Evolutionary conservation across 202 grass and related monocot species (phyloP).

Genomic region (Digitaria exilis): DNA sequence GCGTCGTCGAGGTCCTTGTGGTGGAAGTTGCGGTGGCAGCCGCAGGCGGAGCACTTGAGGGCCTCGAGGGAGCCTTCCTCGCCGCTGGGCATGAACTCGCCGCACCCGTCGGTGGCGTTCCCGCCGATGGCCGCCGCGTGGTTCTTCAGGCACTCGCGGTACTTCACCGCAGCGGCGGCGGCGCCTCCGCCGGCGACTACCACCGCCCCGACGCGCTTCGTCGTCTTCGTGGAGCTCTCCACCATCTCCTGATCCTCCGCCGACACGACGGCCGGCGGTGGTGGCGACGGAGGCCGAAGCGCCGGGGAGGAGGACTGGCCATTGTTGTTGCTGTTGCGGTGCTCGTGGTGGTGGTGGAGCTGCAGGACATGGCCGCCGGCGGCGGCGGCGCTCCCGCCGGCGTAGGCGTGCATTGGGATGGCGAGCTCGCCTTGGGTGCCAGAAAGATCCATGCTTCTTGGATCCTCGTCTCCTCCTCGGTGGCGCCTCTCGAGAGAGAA

Average conservation of each 20-base stretch:
- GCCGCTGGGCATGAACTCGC: conserved; percentile 98
- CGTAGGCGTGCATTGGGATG: conserved; percentile 78
- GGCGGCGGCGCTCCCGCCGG: not conserved
- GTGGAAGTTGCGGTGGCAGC: conserved; percentile 98
- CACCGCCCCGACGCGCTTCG: conserved; percentile 11
- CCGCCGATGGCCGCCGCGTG: conserved; percentile 93
- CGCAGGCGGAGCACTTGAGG: conserved; percentile 89
- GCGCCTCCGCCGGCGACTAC: not conserved
- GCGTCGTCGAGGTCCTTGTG: conserved; percentile 70
- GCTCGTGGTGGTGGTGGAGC: not conserved
- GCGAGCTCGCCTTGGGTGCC: conserved; percentile 77
- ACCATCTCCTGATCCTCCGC: not conserved
- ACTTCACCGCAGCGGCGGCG: conserved; percentile 33
- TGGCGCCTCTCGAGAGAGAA: conserved; percentile 17
- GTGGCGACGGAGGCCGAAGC: not conserved
- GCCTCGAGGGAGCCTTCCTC: conserved; percentile 89
- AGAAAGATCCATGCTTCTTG: conserved; percentile 96
- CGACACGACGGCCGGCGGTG: not conserved
- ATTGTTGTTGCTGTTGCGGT: conserved; percentile 27
- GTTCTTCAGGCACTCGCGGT: conserved; percentile 97
- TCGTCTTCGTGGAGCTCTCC: conserved; percentile 9
- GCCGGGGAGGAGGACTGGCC: conserved; percentile 19
- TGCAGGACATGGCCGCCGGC: conserved; percentile 43
- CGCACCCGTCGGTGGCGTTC: conserved; percentile 92
- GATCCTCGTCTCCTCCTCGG: not conserved